phyloP scores from a whole-genome alignment of 1,139 yeast genomes.

The Kurtzmaniella quercitrusa region DNA sequence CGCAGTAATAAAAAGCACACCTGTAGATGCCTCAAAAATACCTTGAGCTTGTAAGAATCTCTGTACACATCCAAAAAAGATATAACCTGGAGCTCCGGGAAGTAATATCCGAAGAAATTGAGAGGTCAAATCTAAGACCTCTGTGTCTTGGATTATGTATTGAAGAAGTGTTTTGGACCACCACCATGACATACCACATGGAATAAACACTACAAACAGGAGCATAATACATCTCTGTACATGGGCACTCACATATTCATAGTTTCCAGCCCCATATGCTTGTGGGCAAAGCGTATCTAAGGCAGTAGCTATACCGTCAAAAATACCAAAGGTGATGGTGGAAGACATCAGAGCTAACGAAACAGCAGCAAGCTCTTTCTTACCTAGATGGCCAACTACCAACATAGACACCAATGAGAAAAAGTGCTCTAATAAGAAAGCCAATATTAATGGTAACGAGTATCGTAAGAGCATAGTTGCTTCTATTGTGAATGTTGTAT shows the following conservation, averaged over 20 bases:
- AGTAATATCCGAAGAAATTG: slow-evolving; percentile 61
- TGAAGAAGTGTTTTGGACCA: slow-evolving; percentile 52
- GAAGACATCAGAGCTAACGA: slow-evolving; percentile 87
- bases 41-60: slow-evolving; percentile 89
- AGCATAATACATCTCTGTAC: slow-evolving; percentile 62
- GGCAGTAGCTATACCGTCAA: slow-evolving; percentile 86
- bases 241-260: slow-evolving; percentile 55
- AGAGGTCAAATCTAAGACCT: slow-evolving; percentile 62
- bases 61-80: slow-evolving; percentile 77
- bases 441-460: slow-evolving; percentile 60
- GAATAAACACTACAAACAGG: slow-evolving; percentile 52
- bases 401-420: slow-evolving; percentile 68
- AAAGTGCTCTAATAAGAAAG: slow-evolving; percentile 68
- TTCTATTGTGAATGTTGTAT: slow-evolving; percentile 46
- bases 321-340: slow-evolving; percentile 76
- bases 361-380: slow-evolving; percentile 71
- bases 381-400: slow-evolving; percentile 73
- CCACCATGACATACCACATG: slow-evolving; percentile 66
- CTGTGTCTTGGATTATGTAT: slow-evolving; percentile 52
- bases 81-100: slow-evolving; percentile 81
- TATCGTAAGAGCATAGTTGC: slow-evolving; percentile 46
- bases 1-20: slow-evolving; percentile 71
- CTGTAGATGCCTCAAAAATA: slow-evolving; percentile 85
- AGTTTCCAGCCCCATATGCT: slow-evolving; percentile 71
- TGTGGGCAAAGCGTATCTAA: slow-evolving; percentile 86